A percentile compares a stretch with the other conserved stretches of the same genome.
Evolutionary conservation across 2,329 filamentous ascomycete species (phyloP).

Genomic region (Diplocarpon mali): DNA sequence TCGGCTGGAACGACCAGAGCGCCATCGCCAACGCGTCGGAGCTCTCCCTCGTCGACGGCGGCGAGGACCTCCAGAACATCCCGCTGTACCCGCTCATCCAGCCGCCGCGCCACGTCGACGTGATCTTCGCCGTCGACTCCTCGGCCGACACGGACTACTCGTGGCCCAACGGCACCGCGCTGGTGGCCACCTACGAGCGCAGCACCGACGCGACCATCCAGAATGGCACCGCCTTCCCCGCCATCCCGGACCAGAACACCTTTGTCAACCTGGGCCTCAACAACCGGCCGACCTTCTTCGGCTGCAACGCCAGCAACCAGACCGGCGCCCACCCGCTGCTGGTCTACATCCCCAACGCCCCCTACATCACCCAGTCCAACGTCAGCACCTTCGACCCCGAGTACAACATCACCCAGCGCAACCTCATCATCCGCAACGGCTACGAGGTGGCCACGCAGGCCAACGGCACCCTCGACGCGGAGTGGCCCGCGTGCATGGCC

Average conservation of each 20-base stretch:
- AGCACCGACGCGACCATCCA: constrained; percentile 43
- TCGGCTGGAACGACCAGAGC: constrained; percentile 45
- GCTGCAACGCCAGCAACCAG: constrained; percentile 57
- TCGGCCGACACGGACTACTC: constrained; percentile 57
- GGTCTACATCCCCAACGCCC: constrained; percentile 81
- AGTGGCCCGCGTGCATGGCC: constrained; percentile 77
- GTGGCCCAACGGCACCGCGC: constrained; percentile 69
- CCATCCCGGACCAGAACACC: constrained; percentile 62
- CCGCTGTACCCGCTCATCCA: constrained; percentile 70
- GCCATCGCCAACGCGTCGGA: constrained; percentile 44
- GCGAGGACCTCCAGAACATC: constrained; percentile 68
- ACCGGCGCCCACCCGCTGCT: constrained; percentile 52
- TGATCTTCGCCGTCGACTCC: constrained; percentile 71
- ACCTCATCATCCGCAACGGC: constrained; percentile 77
- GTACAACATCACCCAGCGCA: constrained; percentile 55
- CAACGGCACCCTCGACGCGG: constrained; percentile 61
- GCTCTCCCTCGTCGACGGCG: constrained; percentile 68
- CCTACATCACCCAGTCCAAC: constrained; percentile 69
- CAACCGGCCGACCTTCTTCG: constrained; percentile 67
- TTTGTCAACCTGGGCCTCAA: constrained; percentile 71
- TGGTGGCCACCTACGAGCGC: constrained; percentile 65
- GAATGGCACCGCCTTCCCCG: constrained; percentile 62
- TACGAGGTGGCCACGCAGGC: constrained; percentile 74
- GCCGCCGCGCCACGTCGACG: constrained; percentile 59
- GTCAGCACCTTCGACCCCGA: constrained; percentile 61